Evolutionary conservation across 2,329 filamentous ascomycete genomes (phyloP).

Genomic region (Clonostachys chloroleuca): DNA sequence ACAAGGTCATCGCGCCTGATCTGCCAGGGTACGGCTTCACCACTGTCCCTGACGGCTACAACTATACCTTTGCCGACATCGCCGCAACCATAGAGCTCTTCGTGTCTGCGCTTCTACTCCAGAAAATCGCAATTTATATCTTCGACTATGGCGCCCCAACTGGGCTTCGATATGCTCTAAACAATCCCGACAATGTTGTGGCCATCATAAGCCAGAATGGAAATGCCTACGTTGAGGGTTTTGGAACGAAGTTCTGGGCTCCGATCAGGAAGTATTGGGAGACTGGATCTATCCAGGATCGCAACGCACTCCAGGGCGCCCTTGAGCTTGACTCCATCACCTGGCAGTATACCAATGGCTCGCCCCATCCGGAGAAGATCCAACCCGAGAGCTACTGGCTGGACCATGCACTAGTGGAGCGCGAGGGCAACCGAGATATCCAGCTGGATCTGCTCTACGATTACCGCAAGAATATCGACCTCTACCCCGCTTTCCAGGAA

Average conservation of each 20-base stretch:
- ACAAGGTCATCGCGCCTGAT: constrained; percentile 46
- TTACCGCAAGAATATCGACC: constrained; percentile 46
- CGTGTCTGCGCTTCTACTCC: constrained; percentile 37
- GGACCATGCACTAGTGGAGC: constrained; percentile 45
- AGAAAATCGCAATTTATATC: constrained; percentile 29
- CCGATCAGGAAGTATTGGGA: constrained; percentile 40
- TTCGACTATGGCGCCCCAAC: too few relatives aligned
- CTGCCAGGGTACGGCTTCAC: constrained; percentile 59
- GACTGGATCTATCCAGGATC: constrained; percentile 21
- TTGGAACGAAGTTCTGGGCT: constrained; percentile 44
- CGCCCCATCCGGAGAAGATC: constrained; percentile 22
- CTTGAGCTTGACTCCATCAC: constrained; percentile 32
- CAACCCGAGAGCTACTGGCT: constrained; percentile 41
- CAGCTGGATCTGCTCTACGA: constrained; percentile 55
- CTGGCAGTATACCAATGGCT: constrained; percentile 38
- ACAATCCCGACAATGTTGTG: too few relatives aligned
- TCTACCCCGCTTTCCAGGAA: constrained; percentile 51
- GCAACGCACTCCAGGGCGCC: constrained; percentile 22
- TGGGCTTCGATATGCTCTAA: too few relatives aligned
- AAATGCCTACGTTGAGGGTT: constrained; percentile 54
- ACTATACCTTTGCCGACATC: constrained; percentile 50
- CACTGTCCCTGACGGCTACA: constrained; percentile 35
- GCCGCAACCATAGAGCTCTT: constrained; percentile 41
- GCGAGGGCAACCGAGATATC: constrained; percentile 42
- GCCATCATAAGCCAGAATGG: constrained; percentile 41